Percentiles rank a stretch among this genome's conserved stretches.
phyloP scores from a whole-genome alignment of 352 stramenopile species.

The Pythium phragmitis region DNA sequence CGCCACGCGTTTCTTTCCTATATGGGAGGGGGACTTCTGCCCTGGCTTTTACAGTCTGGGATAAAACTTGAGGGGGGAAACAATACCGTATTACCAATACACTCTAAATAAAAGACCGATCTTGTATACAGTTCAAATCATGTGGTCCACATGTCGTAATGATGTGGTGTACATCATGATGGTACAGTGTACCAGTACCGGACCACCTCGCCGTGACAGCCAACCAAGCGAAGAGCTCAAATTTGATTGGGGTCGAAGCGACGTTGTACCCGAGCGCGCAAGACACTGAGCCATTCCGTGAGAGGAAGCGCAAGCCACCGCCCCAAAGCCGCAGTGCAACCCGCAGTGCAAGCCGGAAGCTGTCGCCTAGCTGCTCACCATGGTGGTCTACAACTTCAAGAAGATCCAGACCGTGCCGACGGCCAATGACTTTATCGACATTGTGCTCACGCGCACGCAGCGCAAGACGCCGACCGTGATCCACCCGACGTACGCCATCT shows the following conservation, averaged over 20 bases:
- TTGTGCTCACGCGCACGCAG: conserved; percentile 98
- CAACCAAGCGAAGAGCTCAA: conserved; percentile 24
- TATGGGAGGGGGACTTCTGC: not conserved
- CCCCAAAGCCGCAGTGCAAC: not conserved
- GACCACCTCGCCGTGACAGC: conserved; percentile 15
- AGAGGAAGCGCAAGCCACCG: conserved; percentile 18
- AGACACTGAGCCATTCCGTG: conserved; percentile 8
- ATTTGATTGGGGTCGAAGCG: conserved; percentile 9
- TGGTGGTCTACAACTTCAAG: conserved; percentile 99
- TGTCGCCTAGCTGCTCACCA: conserved; percentile 33
- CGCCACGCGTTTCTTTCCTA: conserved; percentile 9
- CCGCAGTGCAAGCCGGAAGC: not conserved
- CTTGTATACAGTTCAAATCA: not conserved
- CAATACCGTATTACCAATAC: not conserved
- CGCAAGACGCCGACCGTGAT: conserved; percentile 99
- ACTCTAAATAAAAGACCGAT: conserved; percentile 1
- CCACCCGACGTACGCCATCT: conserved; percentile 97
- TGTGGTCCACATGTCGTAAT: conserved; percentile 9
- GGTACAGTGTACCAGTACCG: conserved; percentile 18
- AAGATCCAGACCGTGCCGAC: conserved; percentile 97
- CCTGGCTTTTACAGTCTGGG: conserved; percentile 9
- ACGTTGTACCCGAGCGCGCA: not conserved
- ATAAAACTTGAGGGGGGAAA: not conserved
- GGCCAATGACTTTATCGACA: conserved; percentile 98
- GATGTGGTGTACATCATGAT: not conserved